A percentile compares a stretch with the other conserved stretches of the same genome.
phyloP scores from a whole-genome alignment of 2,329 filamentous ascomycete species.

The Geosmithia flava region DNA sequence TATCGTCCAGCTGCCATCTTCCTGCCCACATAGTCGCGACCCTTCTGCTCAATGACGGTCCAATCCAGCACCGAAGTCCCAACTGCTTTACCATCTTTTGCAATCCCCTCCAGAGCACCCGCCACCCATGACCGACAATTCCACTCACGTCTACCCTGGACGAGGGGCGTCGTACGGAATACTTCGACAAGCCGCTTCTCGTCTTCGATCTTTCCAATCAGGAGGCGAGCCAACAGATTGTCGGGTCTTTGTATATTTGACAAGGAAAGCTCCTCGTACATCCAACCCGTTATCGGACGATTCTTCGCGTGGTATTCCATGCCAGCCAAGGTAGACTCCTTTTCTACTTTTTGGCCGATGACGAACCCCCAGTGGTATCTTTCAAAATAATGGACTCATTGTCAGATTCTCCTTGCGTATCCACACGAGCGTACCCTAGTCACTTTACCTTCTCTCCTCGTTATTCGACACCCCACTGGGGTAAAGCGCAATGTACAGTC shows the following conservation, averaged over 20 bases:
- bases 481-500: conserved; percentile 19
- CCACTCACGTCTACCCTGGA: conserved; percentile 21
- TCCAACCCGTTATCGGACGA: conserved; percentile 41
- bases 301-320: conserved; percentile 20
- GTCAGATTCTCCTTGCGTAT: neutral
- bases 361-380: conserved; percentile 18
- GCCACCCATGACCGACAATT: conserved; percentile 26
- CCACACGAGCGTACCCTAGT: neutral
- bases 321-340: conserved; percentile 8
- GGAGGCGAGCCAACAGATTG: conserved; percentile 21
- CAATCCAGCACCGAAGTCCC: conserved; percentile 23
- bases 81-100: conserved; percentile 14
- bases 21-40: conserved; percentile 18
- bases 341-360: conserved; percentile 15
- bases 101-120: conserved; percentile 17
- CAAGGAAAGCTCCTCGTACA: conserved; percentile 39
- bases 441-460: conserved; percentile 11
- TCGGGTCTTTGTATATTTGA: conserved; percentile 9
- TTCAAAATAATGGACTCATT: neutral
- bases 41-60: conserved; percentile 18
- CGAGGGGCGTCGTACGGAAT: conserved; percentile 16
- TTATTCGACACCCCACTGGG: conserved; percentile 10
- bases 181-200: conserved; percentile 16
- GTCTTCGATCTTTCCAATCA: conserved; percentile 25
- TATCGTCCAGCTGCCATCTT: conserved; percentile 16